Base-by-base conservation (phyloP, 1,284 basidiomycete species). In the Inonotus hispidus region DNA sequence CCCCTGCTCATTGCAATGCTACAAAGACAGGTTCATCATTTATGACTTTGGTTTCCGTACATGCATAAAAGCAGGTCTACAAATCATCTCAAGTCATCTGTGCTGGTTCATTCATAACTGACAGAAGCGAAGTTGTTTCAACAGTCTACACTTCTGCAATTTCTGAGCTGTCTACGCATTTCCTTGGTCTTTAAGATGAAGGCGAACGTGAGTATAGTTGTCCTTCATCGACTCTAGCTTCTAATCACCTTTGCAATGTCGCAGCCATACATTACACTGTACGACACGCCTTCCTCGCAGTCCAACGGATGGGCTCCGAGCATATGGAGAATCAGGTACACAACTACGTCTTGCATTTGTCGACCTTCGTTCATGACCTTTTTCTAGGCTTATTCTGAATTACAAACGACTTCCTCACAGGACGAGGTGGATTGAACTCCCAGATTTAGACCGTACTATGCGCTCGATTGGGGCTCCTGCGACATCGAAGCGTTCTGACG, bases 301-400 rank as follows among this genome's bases (percentile, higher is more conserved):
- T 59, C 82, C 5, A 83, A 87, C 61, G 81, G 87, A 23, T 89
- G 87, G 87, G 82, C 83, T 55, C 87, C 87, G 11, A 86, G 85
- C 67, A 83, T 87, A 35, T 88, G 87, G 87, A 77, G 85, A 41
- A 77, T 79, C 53, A 66, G 75, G 75, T 74, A 54, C 37, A 68
- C 37, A 1, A 25, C 25, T 29, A 27, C 16, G n/a, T 60, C 50
- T 46, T 47, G 16, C 32, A n/a, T 23, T 23, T 45, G 32, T 45
- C 47, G 19, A 16, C 25, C n/a, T 32, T 13, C 19, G 16, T n/a
- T 43, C 19, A 10, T 43, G 16, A 43, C 16, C 16, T 19, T 63
- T 53, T 16, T 47, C 21, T 64, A 88, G 87, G 49, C 80, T 88
- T 55, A 84, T 89, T 53, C 73, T 90, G 21, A 89, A 90, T 68